Conservation (phyloP, 108 stramenopile species). For the Fistulifera pelliculosa region DNA sequence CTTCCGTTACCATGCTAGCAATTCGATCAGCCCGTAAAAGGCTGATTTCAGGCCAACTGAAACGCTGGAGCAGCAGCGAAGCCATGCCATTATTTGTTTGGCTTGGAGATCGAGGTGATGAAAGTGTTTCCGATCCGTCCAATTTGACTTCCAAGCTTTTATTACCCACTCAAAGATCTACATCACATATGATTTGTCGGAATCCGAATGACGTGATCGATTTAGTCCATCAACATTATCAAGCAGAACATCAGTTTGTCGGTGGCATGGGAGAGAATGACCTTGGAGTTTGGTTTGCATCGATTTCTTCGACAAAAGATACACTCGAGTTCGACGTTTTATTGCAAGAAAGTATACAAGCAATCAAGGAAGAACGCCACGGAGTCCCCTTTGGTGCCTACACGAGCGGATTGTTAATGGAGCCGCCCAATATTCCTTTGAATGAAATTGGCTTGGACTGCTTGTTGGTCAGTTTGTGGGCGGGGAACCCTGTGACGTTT, state of each 20-base stretch:
- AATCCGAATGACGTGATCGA: no score
- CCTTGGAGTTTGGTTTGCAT: constrained; percentile 22
- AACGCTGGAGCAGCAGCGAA: no score
- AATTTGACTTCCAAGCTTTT: no score
- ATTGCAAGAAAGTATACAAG: constrained; percentile 13
- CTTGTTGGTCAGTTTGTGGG: constrained; percentile 19
- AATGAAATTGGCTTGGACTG: constrained; percentile 1
- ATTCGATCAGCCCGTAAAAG: no score
- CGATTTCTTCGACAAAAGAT: constrained; percentile 9
- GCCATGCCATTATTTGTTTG: no score
- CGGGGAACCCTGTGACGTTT: constrained; percentile 15
- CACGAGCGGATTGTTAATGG: constrained; percentile 15
- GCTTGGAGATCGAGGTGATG: no score
- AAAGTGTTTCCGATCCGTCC: no score
- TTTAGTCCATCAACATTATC: constrained; percentile 12
- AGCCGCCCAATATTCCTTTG: neutral
- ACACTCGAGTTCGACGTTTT: constrained; percentile 3
- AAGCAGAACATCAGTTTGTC: constrained; percentile 21
- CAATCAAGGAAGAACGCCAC: constrained; percentile 15
- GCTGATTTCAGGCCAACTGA: no score
- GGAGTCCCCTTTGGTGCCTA: constrained; percentile 22
- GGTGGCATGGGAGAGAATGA: constrained; percentile 39
- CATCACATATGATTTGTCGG: no score
- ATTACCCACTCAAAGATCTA: no score
- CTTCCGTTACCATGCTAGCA: no score